Conservation (phyloP, 371 early-diverging fungal genomes). For the Synchytrium microbalum region DNA sequence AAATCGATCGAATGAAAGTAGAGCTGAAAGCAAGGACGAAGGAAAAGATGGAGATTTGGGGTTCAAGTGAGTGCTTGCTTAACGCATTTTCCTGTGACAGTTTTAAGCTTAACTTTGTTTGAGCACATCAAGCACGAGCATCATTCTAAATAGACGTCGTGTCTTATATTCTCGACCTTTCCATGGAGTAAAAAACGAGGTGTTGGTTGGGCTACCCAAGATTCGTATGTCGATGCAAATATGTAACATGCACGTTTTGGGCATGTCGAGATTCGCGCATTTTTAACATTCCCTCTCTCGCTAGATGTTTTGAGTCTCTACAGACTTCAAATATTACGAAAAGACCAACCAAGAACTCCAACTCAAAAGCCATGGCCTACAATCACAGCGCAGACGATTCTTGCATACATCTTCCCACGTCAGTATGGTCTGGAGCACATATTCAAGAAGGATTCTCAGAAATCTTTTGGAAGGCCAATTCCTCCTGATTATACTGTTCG, state of each 20-base stretch:
- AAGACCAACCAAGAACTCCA: background rate
- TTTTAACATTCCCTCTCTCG: background rate
- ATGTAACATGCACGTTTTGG: conserved; percentile 5
- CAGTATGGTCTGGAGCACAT: conserved; percentile 12
- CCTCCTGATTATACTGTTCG: conserved; percentile 7
- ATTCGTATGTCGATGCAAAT: conserved; percentile 15
- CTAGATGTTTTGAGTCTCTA: background rate
- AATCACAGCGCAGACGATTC: conserved; percentile 4
- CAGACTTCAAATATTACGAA: background rate
- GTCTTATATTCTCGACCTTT: conserved; percentile 27
- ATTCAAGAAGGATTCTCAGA: conserved; percentile 8
- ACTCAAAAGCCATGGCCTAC: background rate
- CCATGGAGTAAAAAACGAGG: conserved; percentile 3
- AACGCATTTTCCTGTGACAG: too few relatives aligned
- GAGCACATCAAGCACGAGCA: conserved; percentile 1
- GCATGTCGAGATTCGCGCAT: background rate
- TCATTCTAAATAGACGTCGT: conserved; percentile 12
- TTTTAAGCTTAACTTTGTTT: too few relatives aligned
- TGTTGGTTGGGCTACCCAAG: conserved; percentile 24
- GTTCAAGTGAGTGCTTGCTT: background rate
- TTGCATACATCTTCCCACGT: conserved; percentile 20
- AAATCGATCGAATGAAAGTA: background rate
- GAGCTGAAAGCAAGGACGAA: background rate
- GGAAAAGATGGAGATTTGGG: background rate
- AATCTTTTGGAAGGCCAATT: conserved; percentile 3